Conservation (phyloP, 768 basidiomycete species). For the Phaeotremella fagi region DNA sequence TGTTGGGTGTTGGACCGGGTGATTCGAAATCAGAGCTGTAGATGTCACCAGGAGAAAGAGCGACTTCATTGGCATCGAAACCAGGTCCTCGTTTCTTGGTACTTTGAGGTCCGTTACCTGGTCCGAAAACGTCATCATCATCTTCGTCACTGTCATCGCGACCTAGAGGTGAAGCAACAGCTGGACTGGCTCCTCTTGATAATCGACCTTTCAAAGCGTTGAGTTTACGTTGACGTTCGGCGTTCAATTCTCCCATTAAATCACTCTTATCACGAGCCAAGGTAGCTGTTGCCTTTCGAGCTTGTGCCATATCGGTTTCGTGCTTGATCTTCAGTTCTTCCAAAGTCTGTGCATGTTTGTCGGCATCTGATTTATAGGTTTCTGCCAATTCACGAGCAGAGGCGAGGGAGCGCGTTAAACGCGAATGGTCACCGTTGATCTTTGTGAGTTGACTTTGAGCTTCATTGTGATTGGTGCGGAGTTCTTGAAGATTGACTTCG, state of each 20-base stretch:
- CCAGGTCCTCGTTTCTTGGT: conserved; percentile 44
- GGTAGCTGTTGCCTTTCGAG: conserved; percentile 78
- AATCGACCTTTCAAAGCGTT: conserved; percentile 22
- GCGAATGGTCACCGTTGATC: conserved; percentile 76
- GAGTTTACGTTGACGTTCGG: conserved; percentile 30
- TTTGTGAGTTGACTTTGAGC: conserved; percentile 63
- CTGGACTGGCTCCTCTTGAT: conserved; percentile 36
- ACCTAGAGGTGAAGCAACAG: conserved; percentile 18
- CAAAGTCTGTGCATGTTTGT: conserved; percentile 60
- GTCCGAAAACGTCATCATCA: conserved; percentile 49
- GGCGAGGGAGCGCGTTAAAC: conserved; percentile 69
- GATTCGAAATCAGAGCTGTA: conserved; percentile 47
- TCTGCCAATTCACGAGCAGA: conserved; percentile 70
- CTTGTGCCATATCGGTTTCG: conserved; percentile 89
- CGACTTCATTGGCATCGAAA: conserved; percentile 43
- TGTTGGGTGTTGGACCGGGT: conserved; percentile 40
- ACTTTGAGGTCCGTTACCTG: conserved; percentile 30
- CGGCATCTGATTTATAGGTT: conserved; percentile 77
- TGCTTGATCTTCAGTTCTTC: conserved; percentile 82
- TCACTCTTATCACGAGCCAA: conserved; percentile 90
- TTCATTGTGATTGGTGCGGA: conserved; percentile 65
- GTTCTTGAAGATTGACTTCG: conserved; percentile 85
- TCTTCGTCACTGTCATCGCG: conserved; percentile 40
- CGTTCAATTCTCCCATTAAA: conserved; percentile 73
- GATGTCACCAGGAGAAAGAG: conserved; percentile 37